These are phyloP conservation scores for Diaporthe ampelina DNA, from an alignment of 2,329 filamentous ascomycete species.

Conservation along the genomic window DNA sequence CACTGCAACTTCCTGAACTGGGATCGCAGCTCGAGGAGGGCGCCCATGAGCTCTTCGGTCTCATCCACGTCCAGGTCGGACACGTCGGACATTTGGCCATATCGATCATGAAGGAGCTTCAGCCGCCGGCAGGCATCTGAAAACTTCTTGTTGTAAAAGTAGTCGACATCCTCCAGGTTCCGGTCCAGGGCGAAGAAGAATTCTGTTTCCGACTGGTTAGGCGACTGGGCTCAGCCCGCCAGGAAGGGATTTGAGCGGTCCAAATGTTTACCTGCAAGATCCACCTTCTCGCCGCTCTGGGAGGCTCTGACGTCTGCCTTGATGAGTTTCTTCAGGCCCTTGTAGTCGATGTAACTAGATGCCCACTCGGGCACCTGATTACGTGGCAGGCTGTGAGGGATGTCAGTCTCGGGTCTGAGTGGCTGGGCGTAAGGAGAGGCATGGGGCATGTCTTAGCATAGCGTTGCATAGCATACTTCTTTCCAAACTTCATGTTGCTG, in stretches of 20 bases:
- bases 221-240: constrained; percentile 50
- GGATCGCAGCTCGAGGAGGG: constrained; percentile 87
- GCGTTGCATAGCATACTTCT: constrained; percentile 48
- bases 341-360: constrained; percentile 88
- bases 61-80: constrained; percentile 88
- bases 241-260: constrained; percentile 40
- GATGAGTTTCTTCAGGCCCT: constrained; percentile 94
- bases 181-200: constrained; percentile 98
- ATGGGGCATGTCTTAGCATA: not conserved
- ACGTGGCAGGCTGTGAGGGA: constrained; percentile 67
- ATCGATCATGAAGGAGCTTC: constrained; percentile 88
- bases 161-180: constrained; percentile 96
- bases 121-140: constrained; percentile 86
- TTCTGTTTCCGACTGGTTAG: constrained; percentile 70
- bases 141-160: constrained; percentile 97
- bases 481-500: constrained; percentile 54
- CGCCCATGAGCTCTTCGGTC: constrained; percentile 89
- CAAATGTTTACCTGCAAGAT: constrained; percentile 84
- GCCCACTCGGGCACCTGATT: constrained; percentile 93
- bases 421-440: too few relatives aligned
- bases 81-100: constrained; percentile 80
- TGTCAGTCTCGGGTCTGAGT: not conserved
- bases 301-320: constrained; percentile 79
- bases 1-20: constrained; percentile 93
- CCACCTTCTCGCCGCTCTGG: constrained; percentile 80